Percentiles rank a stretch among this genome's conserved stretches.
Evolutionary conservation across 352 stramenopile genomes (phyloP).

Genomic region (Globisporangium canariense): DNA sequence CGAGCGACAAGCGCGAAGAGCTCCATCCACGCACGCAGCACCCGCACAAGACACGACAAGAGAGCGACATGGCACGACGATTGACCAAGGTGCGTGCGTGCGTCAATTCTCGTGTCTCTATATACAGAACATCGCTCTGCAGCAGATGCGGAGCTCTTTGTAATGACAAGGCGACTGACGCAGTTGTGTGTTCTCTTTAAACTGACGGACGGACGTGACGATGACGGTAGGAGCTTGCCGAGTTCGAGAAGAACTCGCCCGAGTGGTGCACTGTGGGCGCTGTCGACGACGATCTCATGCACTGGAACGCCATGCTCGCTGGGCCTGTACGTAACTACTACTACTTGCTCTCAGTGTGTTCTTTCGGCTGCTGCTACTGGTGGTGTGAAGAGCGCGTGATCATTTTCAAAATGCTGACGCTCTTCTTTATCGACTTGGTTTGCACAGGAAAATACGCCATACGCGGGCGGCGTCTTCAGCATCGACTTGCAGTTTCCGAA

Average conservation of each 20-base stretch:
- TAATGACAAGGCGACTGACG: not conserved
- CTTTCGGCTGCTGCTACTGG: not conserved
- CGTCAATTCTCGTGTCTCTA: not conserved
- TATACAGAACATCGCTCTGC: not conserved
- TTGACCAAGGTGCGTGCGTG: conserved; percentile 71
- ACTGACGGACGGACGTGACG: not conserved
- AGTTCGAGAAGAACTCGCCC: conserved; percentile 88
- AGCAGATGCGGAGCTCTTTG: too few species aligned
- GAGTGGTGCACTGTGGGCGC: conserved; percentile 87
- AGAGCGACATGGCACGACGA: conserved; percentile 61
- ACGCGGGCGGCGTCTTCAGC: conserved; percentile 90
- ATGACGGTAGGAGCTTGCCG: conserved; percentile 63
- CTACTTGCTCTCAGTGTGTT: too few species aligned
- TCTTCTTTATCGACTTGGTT: conserved; percentile 1
- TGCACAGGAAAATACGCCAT: conserved; percentile 78
- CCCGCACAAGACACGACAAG: not conserved
- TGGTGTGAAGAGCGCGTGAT: not conserved
- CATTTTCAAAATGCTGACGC: not conserved
- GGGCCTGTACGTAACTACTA: conserved; percentile 60
- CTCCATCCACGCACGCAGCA: not conserved
- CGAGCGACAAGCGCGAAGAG: conserved; percentile 1
- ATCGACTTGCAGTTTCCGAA: conserved; percentile 94
- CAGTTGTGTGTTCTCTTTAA: not conserved
- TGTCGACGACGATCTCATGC: conserved; percentile 87
- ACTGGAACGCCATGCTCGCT: conserved; percentile 90